Conservation (phyloP, 208 protist species). For the Leishmania braziliensis region DNA sequence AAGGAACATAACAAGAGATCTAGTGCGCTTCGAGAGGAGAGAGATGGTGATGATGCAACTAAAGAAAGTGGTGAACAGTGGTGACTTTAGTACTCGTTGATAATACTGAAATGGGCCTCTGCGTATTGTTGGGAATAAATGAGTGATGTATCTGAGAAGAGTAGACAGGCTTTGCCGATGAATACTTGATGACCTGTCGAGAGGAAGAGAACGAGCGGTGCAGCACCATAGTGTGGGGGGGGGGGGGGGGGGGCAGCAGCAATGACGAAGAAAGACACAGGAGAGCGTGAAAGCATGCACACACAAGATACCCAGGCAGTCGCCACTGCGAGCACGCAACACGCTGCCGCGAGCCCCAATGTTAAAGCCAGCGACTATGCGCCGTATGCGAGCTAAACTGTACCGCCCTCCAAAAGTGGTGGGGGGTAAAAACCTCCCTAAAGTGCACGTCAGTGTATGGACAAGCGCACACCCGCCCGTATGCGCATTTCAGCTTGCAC, state of each 20-base stretch:
- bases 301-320: neutral
- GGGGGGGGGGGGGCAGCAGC: neutral
- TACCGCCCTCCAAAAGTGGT: too few relatives aligned
- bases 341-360: too few relatives aligned
- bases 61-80: too few relatives aligned
- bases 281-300: neutral
- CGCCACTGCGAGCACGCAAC: neutral
- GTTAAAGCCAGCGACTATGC: too few relatives aligned
- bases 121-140: neutral
- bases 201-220: neutral
- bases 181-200: neutral
- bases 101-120: too few relatives aligned
- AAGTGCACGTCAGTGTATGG: too few relatives aligned
- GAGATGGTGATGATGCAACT: neutral
- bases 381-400: too few relatives aligned
- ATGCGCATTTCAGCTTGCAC: too few relatives aligned
- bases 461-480: too few relatives aligned
- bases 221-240: neutral
- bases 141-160: neutral
- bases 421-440: too few relatives aligned
- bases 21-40: neutral
- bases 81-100: too few relatives aligned
- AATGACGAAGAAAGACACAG: neutral
- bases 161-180: neutral
- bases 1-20: constrained; percentile 1